Percentiles rank a stretch among this genome's conserved stretches.
Evolutionary conservation across 495 filamentous ascomycete species (phyloP).

Genomic region (Endocarpon pusillum): DNA sequence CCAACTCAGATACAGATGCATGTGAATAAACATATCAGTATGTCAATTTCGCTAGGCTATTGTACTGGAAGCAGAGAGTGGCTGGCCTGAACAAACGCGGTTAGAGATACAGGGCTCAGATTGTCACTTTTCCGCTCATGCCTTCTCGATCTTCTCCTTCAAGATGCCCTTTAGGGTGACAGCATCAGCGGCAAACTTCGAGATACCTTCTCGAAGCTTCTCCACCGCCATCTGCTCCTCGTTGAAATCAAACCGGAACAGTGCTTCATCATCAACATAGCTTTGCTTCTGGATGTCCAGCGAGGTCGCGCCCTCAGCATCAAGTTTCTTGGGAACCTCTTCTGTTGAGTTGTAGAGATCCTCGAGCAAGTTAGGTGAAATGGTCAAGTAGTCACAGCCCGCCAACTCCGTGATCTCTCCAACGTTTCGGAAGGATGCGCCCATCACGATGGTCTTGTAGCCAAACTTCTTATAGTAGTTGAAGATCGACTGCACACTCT

Average conservation of each 20-base stretch:
- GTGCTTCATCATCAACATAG: constrained; percentile 78
- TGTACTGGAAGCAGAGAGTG: too few relatives aligned
- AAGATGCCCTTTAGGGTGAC: constrained; percentile 85
- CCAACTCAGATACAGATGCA: too few relatives aligned
- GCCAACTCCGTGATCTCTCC: constrained; percentile 97
- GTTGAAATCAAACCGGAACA: constrained; percentile 98
- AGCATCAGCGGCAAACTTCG: constrained; percentile 94
- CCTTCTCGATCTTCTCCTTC: constrained; percentile 56
- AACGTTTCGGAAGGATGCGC: constrained; percentile 86
- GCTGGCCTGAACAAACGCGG: too few relatives aligned
- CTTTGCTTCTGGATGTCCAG: constrained; percentile 72
- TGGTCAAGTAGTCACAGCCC: constrained; percentile 97
- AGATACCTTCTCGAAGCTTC: constrained; percentile 98
- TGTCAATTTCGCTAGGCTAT: too few relatives aligned
- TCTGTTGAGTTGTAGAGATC: constrained; percentile 69
- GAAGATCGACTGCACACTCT: constrained; percentile 89
- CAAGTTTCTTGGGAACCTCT: constrained; percentile 83
- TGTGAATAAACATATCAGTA: too few relatives aligned
- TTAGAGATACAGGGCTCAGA: too few relatives aligned
- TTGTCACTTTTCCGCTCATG: too few relatives aligned
- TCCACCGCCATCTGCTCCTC: constrained; percentile 97
- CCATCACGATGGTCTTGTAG: constrained; percentile 99
- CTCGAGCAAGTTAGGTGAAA: constrained; percentile 89
- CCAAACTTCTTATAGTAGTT: constrained; percentile 99
- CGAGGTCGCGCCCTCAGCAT: constrained; percentile 40